Percentiles rank a stretch among this genome's conserved stretches.
These are phyloP conservation scores for Podosphaera fusca DNA, from an alignment of 2,329 filamentous ascomycete genomes.

Conservation along the genomic window DNA sequence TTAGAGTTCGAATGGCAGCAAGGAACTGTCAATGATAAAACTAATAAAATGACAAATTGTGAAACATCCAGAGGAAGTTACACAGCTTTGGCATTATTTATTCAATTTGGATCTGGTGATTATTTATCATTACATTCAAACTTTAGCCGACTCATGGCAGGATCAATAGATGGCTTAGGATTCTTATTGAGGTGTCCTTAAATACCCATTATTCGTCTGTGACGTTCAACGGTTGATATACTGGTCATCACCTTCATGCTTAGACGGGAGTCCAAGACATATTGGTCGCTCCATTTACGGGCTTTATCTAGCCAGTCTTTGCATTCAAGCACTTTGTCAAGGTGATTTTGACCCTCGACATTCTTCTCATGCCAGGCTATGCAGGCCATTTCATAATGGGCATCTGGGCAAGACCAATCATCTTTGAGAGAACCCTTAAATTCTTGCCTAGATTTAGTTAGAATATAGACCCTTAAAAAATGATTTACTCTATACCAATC, in stretches of 20 bases:
- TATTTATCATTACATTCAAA: neutral
- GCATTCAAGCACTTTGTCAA: slow-evolving; percentile 32
- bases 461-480: neutral
- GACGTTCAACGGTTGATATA: slow-evolving; percentile 10
- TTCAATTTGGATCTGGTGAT: no score
- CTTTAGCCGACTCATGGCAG: neutral
- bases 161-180: neutral
- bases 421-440: slow-evolving; percentile 41
- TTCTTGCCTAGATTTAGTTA: slow-evolving; percentile 18
- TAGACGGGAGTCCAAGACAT: slow-evolving; percentile 50
- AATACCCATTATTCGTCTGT: slow-evolving; percentile 9
- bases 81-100: no score
- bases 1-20: no score
- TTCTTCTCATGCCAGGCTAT: slow-evolving; percentile 49
- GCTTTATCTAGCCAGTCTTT: slow-evolving; percentile 41
- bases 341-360: slow-evolving; percentile 14
- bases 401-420: slow-evolving; percentile 49
- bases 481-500: slow-evolving; percentile 28
- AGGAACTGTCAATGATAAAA: no score
- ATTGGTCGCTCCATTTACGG: slow-evolving; percentile 47
- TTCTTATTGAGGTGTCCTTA: neutral
- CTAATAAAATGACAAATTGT: no score
- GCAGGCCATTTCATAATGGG: slow-evolving; percentile 69
- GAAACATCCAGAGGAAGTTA: no score
- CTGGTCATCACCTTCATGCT: slow-evolving; percentile 31